Evolutionary conservation across 495 filamentous ascomycete species (phyloP).

Genomic region (Xanthoparmelia taractica): DNA sequence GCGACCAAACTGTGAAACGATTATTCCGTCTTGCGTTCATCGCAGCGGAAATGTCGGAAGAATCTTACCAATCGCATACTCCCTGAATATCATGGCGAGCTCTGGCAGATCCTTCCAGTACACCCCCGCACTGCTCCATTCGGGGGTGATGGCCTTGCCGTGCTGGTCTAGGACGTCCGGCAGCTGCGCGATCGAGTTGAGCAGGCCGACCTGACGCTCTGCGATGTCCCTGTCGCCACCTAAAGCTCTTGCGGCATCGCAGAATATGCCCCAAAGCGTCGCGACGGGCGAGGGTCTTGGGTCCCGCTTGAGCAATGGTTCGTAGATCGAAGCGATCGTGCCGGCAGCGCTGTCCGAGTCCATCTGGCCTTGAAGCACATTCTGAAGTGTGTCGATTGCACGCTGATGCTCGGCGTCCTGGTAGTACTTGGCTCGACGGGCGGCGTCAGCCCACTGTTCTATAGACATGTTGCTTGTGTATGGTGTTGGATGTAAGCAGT

Average conservation of each 20-base stretch:
- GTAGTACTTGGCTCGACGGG: constrained; percentile 2
- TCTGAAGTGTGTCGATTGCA: constrained; percentile 1
- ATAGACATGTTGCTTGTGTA: constrained; percentile 4
- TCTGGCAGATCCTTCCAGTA: constrained; percentile 18
- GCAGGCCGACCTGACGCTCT: constrained; percentile 2
- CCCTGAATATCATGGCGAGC: constrained; percentile 10
- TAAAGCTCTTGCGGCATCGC: constrained; percentile 1
- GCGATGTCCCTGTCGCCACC: background rate
- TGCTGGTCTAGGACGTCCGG: constrained; percentile 8
- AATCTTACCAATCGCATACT: constrained; percentile 9
- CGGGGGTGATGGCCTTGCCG: background rate
- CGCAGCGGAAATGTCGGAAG: background rate
- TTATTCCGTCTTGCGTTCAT: background rate
- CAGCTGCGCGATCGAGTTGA: constrained; percentile 7
- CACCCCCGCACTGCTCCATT: background rate
- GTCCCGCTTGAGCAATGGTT: constrained; percentile 5
- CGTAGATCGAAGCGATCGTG: constrained; percentile 9
- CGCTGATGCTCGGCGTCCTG: constrained; percentile 3
- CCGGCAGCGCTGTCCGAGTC: background rate
- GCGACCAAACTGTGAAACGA: background rate
- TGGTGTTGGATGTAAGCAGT: background rate
- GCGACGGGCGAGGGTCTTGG: background rate
- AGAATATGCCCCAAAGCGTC: constrained; percentile 8
- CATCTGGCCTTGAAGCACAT: background rate
- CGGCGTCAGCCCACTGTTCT: constrained; percentile 4